phyloP scores from a whole-genome alignment of 768 basidiomycete genomes.

The Pulveroboletus sp. region DNA sequence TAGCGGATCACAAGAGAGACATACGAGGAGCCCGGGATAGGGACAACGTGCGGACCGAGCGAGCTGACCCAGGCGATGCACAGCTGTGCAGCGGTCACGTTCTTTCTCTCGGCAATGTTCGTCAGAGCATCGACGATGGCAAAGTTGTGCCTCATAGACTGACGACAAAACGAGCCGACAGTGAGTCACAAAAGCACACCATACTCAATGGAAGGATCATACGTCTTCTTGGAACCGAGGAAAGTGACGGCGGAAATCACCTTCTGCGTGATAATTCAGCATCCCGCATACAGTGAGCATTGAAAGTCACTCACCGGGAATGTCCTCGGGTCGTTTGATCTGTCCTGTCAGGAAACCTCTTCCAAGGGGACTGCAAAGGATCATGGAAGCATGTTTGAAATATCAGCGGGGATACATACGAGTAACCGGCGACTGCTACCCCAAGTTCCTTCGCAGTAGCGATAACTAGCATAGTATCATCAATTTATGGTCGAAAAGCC shows the following conservation, averaged over 20 bases:
- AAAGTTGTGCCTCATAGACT: slow-evolving; percentile 33
- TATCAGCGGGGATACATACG: slow-evolving; percentile 28
- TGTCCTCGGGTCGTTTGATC: slow-evolving; percentile 36
- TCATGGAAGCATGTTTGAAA: background rate
- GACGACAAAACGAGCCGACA: background rate
- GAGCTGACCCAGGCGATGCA: slow-evolving; percentile 41
- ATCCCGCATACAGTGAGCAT: background rate
- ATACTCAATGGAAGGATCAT: background rate
- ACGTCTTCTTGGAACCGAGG: slow-evolving; percentile 44
- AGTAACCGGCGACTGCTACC: slow-evolving; percentile 55
- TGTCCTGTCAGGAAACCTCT: slow-evolving; percentile 31
- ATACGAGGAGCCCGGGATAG: slow-evolving; percentile 47
- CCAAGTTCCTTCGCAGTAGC: slow-evolving; percentile 48
- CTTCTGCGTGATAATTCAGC: slow-evolving; percentile 26
- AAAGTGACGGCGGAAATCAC: slow-evolving; percentile 34
- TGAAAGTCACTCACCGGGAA: slow-evolving; percentile 21
- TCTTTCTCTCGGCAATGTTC: slow-evolving; percentile 38
- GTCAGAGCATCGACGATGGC: slow-evolving; percentile 40
- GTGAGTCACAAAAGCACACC: background rate
- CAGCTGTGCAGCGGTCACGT: slow-evolving; percentile 39
- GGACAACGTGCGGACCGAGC: slow-evolving; percentile 41
- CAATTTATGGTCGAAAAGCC: background rate
- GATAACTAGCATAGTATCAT: slow-evolving; percentile 35
- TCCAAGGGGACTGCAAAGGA: slow-evolving; percentile 38
- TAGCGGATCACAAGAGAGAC: slow-evolving; percentile 12